Percentiles rank a stretch among this genome's conserved stretches.
phyloP scores from a whole-genome alignment of 129 eudicot genomes.

The Erigeron canadensis region DNA sequence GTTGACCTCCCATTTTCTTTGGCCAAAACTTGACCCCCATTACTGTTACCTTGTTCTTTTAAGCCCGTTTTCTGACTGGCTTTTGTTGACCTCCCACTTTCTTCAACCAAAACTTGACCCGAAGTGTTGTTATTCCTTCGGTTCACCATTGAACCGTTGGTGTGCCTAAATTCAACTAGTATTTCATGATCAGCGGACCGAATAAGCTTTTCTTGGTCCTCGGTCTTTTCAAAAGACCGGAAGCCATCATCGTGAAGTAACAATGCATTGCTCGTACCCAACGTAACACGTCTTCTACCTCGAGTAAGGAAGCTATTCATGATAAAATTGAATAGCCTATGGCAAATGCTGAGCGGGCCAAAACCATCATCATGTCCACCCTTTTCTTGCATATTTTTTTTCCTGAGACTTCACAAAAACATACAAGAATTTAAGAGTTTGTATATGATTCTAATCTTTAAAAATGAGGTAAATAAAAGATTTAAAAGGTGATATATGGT shows the following conservation, averaged over 20 bases:
- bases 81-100: neutral
- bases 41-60: conserved; percentile 16
- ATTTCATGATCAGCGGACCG: conserved; percentile 24
- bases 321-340: conserved; percentile 36
- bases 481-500: conserved; percentile 13
- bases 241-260: conserved; percentile 1
- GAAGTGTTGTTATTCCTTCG: conserved; percentile 12
- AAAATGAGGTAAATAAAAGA: conserved; percentile 27
- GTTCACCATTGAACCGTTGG: neutral
- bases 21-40: too few species aligned
- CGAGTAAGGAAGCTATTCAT: conserved; percentile 29
- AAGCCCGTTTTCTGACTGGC: neutral
- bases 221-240: neutral
- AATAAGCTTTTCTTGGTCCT: conserved; percentile 4
- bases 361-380: conserved; percentile 26
- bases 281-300: conserved; percentile 20
- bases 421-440: conserved; percentile 31
- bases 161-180: conserved; percentile 34
- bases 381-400: conserved; percentile 30
- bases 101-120: conserved; percentile 3
- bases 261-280: neutral
- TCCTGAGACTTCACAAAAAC: conserved; percentile 2
- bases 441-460: conserved; percentile 34
- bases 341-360: conserved; percentile 37
- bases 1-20: too few species aligned